Conservation (phyloP, 169 alveolate genomes). For the Eimeria zaria region DNA sequence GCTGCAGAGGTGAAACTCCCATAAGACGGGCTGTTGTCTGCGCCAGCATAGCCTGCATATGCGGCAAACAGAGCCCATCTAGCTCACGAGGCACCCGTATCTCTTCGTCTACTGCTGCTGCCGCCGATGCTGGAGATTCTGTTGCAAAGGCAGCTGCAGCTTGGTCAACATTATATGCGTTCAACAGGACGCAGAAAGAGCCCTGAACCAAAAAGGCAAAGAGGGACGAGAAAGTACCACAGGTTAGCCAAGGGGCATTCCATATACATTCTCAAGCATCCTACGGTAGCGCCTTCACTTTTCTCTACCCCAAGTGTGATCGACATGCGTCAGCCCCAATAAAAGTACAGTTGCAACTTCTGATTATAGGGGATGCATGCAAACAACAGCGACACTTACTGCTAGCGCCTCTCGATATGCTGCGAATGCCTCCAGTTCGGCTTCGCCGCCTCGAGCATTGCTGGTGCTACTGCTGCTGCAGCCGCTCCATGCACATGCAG, state of each 20-base stretch:
- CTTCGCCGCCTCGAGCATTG: not conserved
- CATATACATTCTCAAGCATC: not conserved
- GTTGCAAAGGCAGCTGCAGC: not conserved
- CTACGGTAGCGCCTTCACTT: not conserved
- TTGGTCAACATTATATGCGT: not conserved
- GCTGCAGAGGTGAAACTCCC: constrained; percentile 70
- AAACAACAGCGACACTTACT: not conserved
- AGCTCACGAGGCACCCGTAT: constrained; percentile 24
- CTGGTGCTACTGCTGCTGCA: constrained; percentile 42
- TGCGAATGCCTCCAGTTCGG: constrained; percentile 5
- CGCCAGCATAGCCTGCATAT: constrained; percentile 56
- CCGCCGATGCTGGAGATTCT: not conserved
- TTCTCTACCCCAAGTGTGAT: not conserved
- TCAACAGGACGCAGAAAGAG: constrained; percentile 33
- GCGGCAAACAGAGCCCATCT: constrained; percentile 44
- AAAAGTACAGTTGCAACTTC: not conserved
- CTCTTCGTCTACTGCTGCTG: constrained; percentile 3
- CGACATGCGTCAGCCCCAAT: too few relatives aligned
- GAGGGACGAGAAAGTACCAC: not conserved
- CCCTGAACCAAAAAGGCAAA: constrained; percentile 3
- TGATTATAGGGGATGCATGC: not conserved
- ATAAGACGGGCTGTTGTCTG: constrained; percentile 45
- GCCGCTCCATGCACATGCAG: constrained; percentile 64
- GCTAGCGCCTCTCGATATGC: constrained; percentile 65
- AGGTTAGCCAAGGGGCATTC: not conserved